These are phyloP conservation scores for Geotrichum cucujoidarum DNA, from an alignment of 1,139 yeast species.

Conservation along the genomic window DNA sequence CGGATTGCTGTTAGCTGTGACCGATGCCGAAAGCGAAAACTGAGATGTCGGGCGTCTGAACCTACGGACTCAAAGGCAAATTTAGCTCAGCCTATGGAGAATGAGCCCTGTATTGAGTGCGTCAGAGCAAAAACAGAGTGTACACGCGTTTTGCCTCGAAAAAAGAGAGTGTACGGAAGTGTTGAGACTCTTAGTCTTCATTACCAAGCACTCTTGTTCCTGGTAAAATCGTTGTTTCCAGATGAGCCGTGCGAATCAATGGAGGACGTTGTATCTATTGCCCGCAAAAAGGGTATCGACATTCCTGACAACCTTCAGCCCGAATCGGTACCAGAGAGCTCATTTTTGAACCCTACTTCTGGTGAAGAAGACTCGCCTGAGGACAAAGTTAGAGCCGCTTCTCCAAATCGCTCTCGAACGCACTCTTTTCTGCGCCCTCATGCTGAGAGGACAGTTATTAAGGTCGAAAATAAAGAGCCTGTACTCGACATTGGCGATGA, in stretches of 20 bases:
- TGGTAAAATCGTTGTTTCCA: constrained; percentile 14
- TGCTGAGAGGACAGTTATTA: constrained; percentile 5
- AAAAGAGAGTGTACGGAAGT: constrained; percentile 20
- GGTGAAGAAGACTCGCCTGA: background rate
- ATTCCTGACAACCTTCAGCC: constrained; percentile 16
- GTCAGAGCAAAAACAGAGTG: constrained; percentile 15
- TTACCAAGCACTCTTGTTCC: constrained; percentile 17
- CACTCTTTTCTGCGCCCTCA: background rate
- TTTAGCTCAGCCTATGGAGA: too few relatives aligned
- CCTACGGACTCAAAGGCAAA: too few relatives aligned
- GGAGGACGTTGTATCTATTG: constrained; percentile 10
- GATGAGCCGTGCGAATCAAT: constrained; percentile 17
- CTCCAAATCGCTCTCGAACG: background rate
- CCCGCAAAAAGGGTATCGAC: constrained; percentile 4
- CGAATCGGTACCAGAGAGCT: constrained; percentile 13
- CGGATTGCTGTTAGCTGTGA: constrained; percentile 21
- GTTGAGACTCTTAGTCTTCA: constrained; percentile 17
- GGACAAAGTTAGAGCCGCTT: background rate
- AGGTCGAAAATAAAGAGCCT: too few relatives aligned
- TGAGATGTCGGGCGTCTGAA: constrained; percentile 16
- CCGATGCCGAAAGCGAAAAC: constrained; percentile 19
- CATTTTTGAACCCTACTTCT: constrained; percentile 9
- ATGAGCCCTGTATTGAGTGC: constrained; percentile 16
- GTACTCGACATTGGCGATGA: constrained; percentile 18
- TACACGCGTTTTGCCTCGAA: constrained; percentile 17